Conservation (phyloP, 177 flowering plant species). For the Telopea speciosissima region DNA sequence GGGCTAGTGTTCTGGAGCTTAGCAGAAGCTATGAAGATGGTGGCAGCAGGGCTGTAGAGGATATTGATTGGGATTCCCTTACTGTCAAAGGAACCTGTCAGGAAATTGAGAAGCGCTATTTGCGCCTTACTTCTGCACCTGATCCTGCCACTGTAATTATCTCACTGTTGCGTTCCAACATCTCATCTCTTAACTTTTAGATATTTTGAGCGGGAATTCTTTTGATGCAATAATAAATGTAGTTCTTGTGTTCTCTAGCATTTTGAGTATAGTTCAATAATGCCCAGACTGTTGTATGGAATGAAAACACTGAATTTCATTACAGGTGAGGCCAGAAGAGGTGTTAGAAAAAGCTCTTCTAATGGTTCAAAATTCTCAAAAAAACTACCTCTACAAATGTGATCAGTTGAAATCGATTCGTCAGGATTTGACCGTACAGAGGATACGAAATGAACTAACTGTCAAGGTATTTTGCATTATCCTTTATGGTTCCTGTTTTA, state of each 20-base stretch:
- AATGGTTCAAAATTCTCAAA: conserved; percentile 80
- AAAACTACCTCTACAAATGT: conserved; percentile 91
- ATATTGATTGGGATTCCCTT: conserved; percentile 95
- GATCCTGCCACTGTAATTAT: conserved; percentile 80
- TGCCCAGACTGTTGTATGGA: background rate
- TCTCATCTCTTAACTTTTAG: background rate
- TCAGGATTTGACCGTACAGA: conserved; percentile 93
- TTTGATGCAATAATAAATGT: background rate
- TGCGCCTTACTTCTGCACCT: conserved; percentile 98
- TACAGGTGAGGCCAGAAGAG: conserved; percentile 92
- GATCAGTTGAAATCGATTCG: conserved; percentile 98
- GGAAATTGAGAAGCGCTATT: conserved; percentile 93
- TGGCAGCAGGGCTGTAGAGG: conserved; percentile 79
- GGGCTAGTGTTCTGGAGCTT: conserved; percentile 59
- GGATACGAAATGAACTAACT: conserved; percentile 70
- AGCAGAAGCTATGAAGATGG: conserved; percentile 59
- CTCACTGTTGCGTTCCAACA: conserved; percentile 2
- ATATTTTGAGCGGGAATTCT: background rate
- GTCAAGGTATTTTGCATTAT: conserved; percentile 49
- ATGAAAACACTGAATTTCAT: conserved; percentile 9
- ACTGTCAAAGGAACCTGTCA: conserved; percentile 96
- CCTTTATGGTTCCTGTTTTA: no score
- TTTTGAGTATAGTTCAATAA: background rate
- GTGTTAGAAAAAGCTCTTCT: conserved; percentile 73
- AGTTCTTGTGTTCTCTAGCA: no score